These are phyloP conservation scores for Filobasidium floriforme DNA, from an alignment of 768 basidiomycete genomes.

Conservation along the genomic window DNA sequence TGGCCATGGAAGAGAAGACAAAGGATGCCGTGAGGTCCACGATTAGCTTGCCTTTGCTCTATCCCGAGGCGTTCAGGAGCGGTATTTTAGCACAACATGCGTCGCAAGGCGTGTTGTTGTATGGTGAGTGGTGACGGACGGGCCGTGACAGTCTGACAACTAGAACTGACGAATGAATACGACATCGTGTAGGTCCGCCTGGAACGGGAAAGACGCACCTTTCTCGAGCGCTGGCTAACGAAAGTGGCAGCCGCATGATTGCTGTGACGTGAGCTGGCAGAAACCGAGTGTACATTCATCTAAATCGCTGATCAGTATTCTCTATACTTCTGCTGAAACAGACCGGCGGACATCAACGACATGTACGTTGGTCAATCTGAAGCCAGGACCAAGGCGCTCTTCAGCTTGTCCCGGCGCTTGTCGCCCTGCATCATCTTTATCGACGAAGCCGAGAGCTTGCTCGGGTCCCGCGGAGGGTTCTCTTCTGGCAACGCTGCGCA, in stretches of 20 bases:
- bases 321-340: conserved; percentile 31
- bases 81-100: conserved; percentile 86
- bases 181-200: conserved; percentile 57
- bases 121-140: conserved; percentile 57
- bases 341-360: conserved; percentile 88
- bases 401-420: conserved; percentile 72
- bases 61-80: conserved; percentile 76
- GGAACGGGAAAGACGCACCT: conserved; percentile 87
- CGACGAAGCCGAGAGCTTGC: conserved; percentile 89
- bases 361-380: conserved; percentile 51
- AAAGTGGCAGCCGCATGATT: conserved; percentile 89
- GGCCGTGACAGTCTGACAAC: conserved; percentile 79
- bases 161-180: conserved; percentile 83
- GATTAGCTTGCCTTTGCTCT: conserved; percentile 77
- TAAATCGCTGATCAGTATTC: background rate
- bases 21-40: conserved; percentile 87
- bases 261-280: conserved; percentile 50
- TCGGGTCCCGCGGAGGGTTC: conserved; percentile 72
- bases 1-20: conserved; percentile 78
- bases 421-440: conserved; percentile 90
- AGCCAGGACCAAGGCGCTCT: conserved; percentile 67
- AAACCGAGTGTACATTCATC: too few relatives aligned
- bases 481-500: conserved; percentile 75
- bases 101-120: conserved; percentile 83
- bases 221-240: conserved; percentile 81